A percentile compares a stretch with the other conserved stretches of the same genome.
Evolutionary conservation across 352 stramenopile species (phyloP).

Genomic region (Phytophthora kernoviae): DNA sequence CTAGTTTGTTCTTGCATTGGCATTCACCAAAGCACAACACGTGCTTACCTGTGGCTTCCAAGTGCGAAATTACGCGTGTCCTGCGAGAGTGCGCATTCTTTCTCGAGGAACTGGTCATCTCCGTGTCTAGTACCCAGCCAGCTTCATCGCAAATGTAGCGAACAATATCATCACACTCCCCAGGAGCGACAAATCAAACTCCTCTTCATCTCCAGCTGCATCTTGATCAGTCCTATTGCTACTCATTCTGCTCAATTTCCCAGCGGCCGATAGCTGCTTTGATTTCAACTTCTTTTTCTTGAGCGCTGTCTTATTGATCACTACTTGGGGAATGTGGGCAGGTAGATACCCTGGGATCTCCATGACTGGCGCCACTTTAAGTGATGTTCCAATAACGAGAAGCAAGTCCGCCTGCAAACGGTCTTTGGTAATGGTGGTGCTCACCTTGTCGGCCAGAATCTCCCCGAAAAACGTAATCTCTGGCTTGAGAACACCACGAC

Average conservation of each 20-base stretch:
- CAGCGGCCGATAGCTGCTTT: conserved; percentile 31
- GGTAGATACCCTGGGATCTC: conserved; percentile 88
- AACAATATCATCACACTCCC: conserved; percentile 81
- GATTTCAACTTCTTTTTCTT: conserved; percentile 74
- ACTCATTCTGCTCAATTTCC: conserved; percentile 25
- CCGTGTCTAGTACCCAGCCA: conserved; percentile 46
- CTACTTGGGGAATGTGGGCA: conserved; percentile 80
- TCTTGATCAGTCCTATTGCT: conserved; percentile 21
- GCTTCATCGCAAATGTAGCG: conserved; percentile 64
- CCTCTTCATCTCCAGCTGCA: conserved; percentile 37
- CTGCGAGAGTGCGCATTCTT: conserved; percentile 16
- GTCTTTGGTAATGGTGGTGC: conserved; percentile 73
- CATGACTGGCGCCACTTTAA: conserved; percentile 96
- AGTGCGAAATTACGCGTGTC: conserved; percentile 33
- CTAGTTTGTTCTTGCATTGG: conserved; percentile 54
- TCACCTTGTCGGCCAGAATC: conserved; percentile 89
- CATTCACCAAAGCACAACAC: conserved; percentile 48
- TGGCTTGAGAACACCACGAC: conserved; percentile 95
- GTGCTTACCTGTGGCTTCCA: conserved; percentile 24
- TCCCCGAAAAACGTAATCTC: conserved; percentile 99
- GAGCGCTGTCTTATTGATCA: conserved; percentile 91
- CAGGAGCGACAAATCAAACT: conserved; percentile 86
- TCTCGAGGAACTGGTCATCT: too few species aligned
- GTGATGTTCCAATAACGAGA: conserved; percentile 97
- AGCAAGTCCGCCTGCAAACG: conserved; percentile 91